Conservation (phyloP, 768 basidiomycete genomes). For the Auriscalpium microsporum region DNA sequence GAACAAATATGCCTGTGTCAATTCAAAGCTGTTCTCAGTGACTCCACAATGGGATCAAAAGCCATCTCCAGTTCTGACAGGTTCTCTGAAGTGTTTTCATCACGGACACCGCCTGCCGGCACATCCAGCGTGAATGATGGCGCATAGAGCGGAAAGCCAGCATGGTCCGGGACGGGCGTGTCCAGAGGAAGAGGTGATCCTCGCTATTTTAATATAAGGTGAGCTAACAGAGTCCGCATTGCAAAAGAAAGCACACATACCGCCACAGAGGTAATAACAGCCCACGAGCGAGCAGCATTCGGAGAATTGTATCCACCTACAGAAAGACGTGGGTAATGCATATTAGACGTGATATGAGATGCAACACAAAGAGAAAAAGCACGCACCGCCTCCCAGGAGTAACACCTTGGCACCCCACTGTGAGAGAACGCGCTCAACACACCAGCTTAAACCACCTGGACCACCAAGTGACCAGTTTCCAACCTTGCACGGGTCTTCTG, state of each 20-base stretch:
- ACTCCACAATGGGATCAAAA: conserved; percentile 14
- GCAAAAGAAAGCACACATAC: conserved; percentile 34
- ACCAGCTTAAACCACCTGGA: conserved; percentile 62
- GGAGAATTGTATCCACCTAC: conserved; percentile 76
- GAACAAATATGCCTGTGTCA: no score
- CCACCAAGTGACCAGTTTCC: conserved; percentile 63
- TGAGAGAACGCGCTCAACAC: conserved; percentile 39
- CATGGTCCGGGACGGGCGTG: conserved; percentile 67
- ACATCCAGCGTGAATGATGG: conserved; percentile 81
- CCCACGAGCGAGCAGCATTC: conserved; percentile 84
- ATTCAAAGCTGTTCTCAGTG: conserved; percentile 1
- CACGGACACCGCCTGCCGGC: conserved; percentile 60
- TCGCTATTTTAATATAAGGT: conserved; percentile 30
- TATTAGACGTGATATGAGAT: no score
- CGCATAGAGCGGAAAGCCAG: conserved; percentile 60
- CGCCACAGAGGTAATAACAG: conserved; percentile 67
- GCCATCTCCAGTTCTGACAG: conserved; percentile 33
- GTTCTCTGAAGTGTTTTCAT: conserved; percentile 61
- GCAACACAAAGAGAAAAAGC: background rate
- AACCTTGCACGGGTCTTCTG: conserved; percentile 70
- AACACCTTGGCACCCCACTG: conserved; percentile 55
- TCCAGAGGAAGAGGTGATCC: conserved; percentile 48
- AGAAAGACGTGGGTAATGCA: background rate
- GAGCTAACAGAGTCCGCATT: background rate
- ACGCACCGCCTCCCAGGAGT: conserved; percentile 68